These are phyloP conservation scores for Fusarium sp. DNA, from an alignment of 2,329 filamentous ascomycete genomes.

Conservation along the genomic window DNA sequence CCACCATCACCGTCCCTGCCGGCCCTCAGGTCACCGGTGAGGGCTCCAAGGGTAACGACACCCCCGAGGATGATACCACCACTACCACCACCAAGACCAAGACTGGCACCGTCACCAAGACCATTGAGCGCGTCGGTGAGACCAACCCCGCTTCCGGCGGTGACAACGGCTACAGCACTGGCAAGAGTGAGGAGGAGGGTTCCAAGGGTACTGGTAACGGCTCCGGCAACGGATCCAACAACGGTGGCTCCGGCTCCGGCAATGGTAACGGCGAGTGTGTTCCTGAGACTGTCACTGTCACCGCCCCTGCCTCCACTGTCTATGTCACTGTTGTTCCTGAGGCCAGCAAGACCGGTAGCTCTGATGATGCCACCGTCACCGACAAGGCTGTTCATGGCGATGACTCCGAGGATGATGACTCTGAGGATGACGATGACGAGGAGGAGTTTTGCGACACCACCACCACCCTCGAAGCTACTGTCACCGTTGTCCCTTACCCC, in stretches of 20 bases:
- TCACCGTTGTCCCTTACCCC: slow-evolving; percentile 55
- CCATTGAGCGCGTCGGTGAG: slow-evolving; percentile 43
- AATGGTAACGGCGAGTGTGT: slow-evolving; percentile 19
- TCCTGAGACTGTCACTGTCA: slow-evolving; percentile 45
- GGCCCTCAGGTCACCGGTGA: slow-evolving; percentile 25
- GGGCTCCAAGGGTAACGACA: slow-evolving; percentile 31
- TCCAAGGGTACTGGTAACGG: slow-evolving; percentile 20
- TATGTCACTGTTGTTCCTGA: slow-evolving; percentile 47
- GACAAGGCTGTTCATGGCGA: slow-evolving; percentile 15
- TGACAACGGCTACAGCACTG: slow-evolving; percentile 31
- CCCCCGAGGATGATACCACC: slow-evolving; percentile 45
- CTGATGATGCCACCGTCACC: slow-evolving; percentile 38
- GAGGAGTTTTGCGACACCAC: slow-evolving; percentile 38
- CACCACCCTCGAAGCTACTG: slow-evolving; percentile 44
- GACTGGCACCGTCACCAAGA: slow-evolving; percentile 50
- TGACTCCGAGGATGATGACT: slow-evolving; percentile 28
- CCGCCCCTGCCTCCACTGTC: slow-evolving; percentile 48
- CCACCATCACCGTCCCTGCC: slow-evolving; percentile 48
- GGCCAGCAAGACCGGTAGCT: slow-evolving; percentile 31
- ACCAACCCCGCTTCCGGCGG: slow-evolving; percentile 35
- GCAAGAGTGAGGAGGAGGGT: slow-evolving; percentile 8
- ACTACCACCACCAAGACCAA: slow-evolving; percentile 52
- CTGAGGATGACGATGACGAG: slow-evolving; percentile 24
- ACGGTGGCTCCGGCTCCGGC: background rate
- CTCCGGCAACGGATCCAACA: slow-evolving; percentile 19